These are phyloP conservation scores for Metahyphopichia silvanorum DNA, from an alignment of 805 yeast species.

Conservation along the genomic window DNA sequence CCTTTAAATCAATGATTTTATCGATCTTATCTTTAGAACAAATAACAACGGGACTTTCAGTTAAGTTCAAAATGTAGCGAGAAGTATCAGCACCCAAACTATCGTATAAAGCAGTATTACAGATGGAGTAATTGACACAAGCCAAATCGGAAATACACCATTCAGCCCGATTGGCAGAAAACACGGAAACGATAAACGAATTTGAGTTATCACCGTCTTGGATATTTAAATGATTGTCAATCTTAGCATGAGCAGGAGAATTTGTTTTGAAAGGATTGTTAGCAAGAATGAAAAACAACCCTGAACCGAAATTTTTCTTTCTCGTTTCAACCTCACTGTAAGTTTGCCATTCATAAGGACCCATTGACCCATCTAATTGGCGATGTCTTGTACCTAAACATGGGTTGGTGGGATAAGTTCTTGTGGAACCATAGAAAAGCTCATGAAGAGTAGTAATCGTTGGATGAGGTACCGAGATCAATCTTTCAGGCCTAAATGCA, in stretches of 20 bases:
- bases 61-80: constrained; percentile 56
- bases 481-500: constrained; percentile 11
- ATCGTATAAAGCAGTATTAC: constrained; percentile 29
- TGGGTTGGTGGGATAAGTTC: constrained; percentile 30
- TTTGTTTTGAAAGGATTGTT: constrained; percentile 31
- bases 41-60: constrained; percentile 53
- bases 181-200: constrained; percentile 51
- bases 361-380: constrained; percentile 23
- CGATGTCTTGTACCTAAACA: constrained; percentile 46
- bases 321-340: constrained; percentile 21
- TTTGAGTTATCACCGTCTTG: constrained; percentile 13
- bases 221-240: constrained; percentile 11
- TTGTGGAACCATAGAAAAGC: constrained; percentile 41
- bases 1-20: constrained; percentile 26
- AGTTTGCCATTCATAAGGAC: constrained; percentile 25
- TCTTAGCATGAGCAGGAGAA: constrained; percentile 20
- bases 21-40: constrained; percentile 32
- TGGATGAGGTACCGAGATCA: constrained; percentile 41
- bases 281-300: constrained; percentile 27
- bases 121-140: constrained; percentile 47
- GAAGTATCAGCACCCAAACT: constrained; percentile 54
- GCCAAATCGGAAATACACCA: constrained; percentile 74
- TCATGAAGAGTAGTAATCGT: constrained; percentile 42
- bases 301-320: constrained; percentile 33
- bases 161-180: constrained; percentile 58